Conservation (phyloP, 164 flowering plant genomes). For the Brasenia schreberi region DNA sequence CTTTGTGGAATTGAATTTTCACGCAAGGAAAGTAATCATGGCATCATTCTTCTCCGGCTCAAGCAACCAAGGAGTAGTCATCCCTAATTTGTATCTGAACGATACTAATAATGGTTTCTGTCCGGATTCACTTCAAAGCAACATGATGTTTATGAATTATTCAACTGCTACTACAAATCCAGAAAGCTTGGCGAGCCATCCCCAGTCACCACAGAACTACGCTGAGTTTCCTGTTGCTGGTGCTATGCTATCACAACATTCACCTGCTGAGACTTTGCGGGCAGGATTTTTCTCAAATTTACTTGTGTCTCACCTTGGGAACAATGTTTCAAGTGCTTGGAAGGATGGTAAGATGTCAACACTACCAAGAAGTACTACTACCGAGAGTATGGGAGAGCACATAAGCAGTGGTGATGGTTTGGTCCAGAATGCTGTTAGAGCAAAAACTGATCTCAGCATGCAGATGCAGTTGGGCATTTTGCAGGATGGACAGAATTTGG, state of each 20-base stretch:
- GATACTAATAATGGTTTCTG: constrained; percentile 36
- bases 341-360: constrained; percentile 36
- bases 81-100: constrained; percentile 37
- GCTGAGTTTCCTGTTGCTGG: constrained; percentile 21
- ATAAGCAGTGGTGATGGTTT: background rate
- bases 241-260: constrained; percentile 7
- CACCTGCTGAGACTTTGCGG: constrained; percentile 29
- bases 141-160: constrained; percentile 49
- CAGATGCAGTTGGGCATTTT: constrained; percentile 21
- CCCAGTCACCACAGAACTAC: constrained; percentile 18
- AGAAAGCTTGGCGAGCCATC: constrained; percentile 33
- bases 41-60: constrained; percentile 57
- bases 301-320: constrained; percentile 26
- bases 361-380: constrained; percentile 15
- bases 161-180: constrained; percentile 42
- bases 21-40: constrained; percentile 25
- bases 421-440: constrained; percentile 2
- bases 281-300: constrained; percentile 39
- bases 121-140: constrained; percentile 36
- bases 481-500: constrained; percentile 29
- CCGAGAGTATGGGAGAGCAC: background rate
- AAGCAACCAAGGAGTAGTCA: constrained; percentile 42
- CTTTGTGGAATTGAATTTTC: background rate
- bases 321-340: constrained; percentile 27
- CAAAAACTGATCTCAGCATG: constrained; percentile 18